Evolutionary conservation across 148 eudicot species (phyloP), one percentile per base, ranked within the genome.

Genomic region (Oxyria digyna): DNA sequence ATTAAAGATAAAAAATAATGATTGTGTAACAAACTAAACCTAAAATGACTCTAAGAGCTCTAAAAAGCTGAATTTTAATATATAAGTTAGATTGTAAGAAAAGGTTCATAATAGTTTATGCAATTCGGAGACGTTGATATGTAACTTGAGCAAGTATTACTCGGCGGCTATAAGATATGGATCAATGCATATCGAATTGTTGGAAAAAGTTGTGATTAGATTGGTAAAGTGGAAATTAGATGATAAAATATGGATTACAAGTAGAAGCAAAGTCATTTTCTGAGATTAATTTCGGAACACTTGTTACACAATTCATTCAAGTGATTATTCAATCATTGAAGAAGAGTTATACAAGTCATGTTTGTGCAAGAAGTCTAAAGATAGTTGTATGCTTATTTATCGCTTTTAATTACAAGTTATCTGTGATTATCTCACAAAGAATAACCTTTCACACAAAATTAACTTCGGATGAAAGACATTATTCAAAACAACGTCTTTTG

Each of bases 181-280:
- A 24, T 11, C 8, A 24, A 38, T 29, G 29, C 29, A 59, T 12
- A 31, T 59, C 20, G 7, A 29, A 5, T 13, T 57, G 26, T 21
- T 52, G 3, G 52, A 49, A 12, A 18, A 49, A 4, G 26, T 5
- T 46, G 0, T 49, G 55, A 49, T 49, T 49, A 2, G 26, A 49
- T 49, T 52, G 62, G 14, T 52, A 52, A 52, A 52, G 29, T 23
- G 62, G 31, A 23, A 52, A 27, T 26, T 7, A 3, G 65, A 26
- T 4, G 64, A 57, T 59, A 11, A 57, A 21, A 21, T 8, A 27
- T 57, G 3, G 6, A 35, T 27, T 20, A 57, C 12, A n/a, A 57
- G 64, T 57, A 27, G 65, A 59, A 59, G 65, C 38, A 59, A 59
- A 20, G 65, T 59, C 65, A 59, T 27, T 59, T 29, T 59, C 37